Conservation (phyloP, 495 filamentous ascomycete species). For the Trichoderma asperelloides region DNA sequence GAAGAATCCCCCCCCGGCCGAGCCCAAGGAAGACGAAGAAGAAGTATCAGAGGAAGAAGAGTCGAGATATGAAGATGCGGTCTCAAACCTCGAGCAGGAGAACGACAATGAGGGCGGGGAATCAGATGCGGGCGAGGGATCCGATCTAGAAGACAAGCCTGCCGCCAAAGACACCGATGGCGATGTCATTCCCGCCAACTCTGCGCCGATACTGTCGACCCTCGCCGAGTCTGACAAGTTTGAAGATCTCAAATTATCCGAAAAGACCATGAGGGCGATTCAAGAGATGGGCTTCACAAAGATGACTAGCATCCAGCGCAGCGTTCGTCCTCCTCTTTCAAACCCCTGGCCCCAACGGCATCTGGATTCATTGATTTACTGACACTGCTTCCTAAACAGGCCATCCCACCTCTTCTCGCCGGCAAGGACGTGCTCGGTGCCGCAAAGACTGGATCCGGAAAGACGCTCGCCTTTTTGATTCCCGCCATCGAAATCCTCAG, state of each 20-base stretch:
- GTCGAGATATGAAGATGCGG: conserved; percentile 18
- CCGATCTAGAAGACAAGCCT: conserved; percentile 17
- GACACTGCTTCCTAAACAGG: background rate
- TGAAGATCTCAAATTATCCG: conserved; percentile 73
- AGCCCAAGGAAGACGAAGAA: conserved; percentile 20
- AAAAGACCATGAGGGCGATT: conserved; percentile 81
- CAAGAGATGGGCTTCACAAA: conserved; percentile 83
- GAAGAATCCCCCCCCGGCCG: conserved; percentile 20
- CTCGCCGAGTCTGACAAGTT: conserved; percentile 42
- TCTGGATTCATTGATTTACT: background rate
- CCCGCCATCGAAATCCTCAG: conserved; percentile 91
- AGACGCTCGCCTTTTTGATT: conserved; percentile 91
- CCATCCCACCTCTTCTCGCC: conserved; percentile 11
- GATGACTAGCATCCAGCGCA: conserved; percentile 93
- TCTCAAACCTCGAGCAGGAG: conserved; percentile 13
- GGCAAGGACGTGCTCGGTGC: conserved; percentile 84
- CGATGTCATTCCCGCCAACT: conserved; percentile 13
- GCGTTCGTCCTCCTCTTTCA: conserved; percentile 28
- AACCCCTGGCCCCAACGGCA: background rate
- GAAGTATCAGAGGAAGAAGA: conserved; percentile 22
- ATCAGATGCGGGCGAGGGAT: conserved; percentile 13
- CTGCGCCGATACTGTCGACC: conserved; percentile 14
- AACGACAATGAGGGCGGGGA: conserved; percentile 14
- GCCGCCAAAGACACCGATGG: conserved; percentile 19
- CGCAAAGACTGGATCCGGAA: conserved; percentile 93